Conservation (phyloP, 192 early-diverging fungal genomes). For the Haplosporangium gracile region DNA sequence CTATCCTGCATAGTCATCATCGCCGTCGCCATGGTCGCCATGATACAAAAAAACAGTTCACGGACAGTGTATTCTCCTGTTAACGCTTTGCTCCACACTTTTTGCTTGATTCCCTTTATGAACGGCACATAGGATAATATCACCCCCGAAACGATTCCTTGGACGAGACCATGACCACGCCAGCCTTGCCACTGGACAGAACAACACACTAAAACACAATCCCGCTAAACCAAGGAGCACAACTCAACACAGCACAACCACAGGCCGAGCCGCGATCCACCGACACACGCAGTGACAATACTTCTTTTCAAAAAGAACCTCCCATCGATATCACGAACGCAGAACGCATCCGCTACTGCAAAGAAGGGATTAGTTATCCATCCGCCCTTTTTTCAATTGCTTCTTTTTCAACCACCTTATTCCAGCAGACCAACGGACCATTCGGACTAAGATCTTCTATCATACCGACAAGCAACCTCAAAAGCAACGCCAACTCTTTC, state of each 20-base stretch:
- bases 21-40: neutral
- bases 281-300: neutral
- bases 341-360: neutral
- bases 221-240: neutral
- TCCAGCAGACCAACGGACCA: conserved; percentile 1
- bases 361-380: neutral
- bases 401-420: neutral
- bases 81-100: conserved; percentile 10
- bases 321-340: neutral
- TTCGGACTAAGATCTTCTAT: too few species aligned
- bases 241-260: neutral
- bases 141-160: conserved; percentile 3
- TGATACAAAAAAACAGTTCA: neutral
- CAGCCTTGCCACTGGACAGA: neutral
- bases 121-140: neutral
- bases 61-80: neutral
- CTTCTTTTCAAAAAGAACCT: neutral
- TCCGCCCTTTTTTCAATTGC: neutral
- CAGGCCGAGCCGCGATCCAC: neutral
- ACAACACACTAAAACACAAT: conserved; percentile 7
- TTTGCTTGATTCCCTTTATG: conserved; percentile 4
- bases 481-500: neutral
- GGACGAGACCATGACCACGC: conserved; percentile 8
- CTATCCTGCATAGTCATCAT: conserved; percentile 5
- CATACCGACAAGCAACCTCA: neutral